Percentiles rank a stretch among this genome's conserved stretches.
Evolutionary conservation across 2,329 filamentous ascomycete genomes (phyloP).

Genomic region (Fusarium graminum): DNA sequence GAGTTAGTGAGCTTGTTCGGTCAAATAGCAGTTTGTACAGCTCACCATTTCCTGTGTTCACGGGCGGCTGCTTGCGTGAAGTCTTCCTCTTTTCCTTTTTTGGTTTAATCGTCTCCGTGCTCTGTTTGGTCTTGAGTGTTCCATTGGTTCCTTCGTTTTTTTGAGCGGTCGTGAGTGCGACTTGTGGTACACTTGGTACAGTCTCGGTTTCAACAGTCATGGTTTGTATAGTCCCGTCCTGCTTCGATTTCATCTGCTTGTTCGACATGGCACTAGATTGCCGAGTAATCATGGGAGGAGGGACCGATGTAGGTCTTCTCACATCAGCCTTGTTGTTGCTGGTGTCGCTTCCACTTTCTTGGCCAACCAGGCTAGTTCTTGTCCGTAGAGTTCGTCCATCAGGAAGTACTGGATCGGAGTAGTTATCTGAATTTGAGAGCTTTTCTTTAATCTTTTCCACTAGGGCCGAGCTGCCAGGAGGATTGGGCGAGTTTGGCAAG

Average conservation of each 20-base stretch:
- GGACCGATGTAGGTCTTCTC: slow-evolving; percentile 61
- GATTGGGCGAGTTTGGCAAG: slow-evolving; percentile 76
- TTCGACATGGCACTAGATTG: slow-evolving; percentile 75
- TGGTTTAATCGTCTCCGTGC: slow-evolving; percentile 94
- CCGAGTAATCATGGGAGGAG: slow-evolving; percentile 68
- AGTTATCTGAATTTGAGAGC: slow-evolving; percentile 57
- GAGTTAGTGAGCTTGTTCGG: slow-evolving; percentile 27
- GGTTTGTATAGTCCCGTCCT: slow-evolving; percentile 82
- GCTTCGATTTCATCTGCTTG: slow-evolving; percentile 77
- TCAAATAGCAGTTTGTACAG: slow-evolving; percentile 36
- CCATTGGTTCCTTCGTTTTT: slow-evolving; percentile 74
- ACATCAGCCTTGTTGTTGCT: slow-evolving; percentile 62
- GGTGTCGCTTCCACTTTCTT: slow-evolving; percentile 76
- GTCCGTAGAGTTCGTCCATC: slow-evolving; percentile 60
- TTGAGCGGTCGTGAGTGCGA: slow-evolving; percentile 76
- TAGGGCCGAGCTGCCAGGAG: slow-evolving; percentile 58
- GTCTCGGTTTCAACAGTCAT: slow-evolving; percentile 99
- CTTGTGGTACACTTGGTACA: slow-evolving; percentile 89
- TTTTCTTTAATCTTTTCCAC: slow-evolving; percentile 67
- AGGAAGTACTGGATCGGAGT: slow-evolving; percentile 57
- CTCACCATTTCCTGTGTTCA: slow-evolving; percentile 78
- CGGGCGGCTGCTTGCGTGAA: slow-evolving; percentile 78
- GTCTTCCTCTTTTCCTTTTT: slow-evolving; percentile 92
- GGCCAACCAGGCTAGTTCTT: slow-evolving; percentile 60
- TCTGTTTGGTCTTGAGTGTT: slow-evolving; percentile 86